These are phyloP conservation scores for Phytophthora nicotianae DNA, from an alignment of 352 stramenopile species.

Conservation along the genomic window DNA sequence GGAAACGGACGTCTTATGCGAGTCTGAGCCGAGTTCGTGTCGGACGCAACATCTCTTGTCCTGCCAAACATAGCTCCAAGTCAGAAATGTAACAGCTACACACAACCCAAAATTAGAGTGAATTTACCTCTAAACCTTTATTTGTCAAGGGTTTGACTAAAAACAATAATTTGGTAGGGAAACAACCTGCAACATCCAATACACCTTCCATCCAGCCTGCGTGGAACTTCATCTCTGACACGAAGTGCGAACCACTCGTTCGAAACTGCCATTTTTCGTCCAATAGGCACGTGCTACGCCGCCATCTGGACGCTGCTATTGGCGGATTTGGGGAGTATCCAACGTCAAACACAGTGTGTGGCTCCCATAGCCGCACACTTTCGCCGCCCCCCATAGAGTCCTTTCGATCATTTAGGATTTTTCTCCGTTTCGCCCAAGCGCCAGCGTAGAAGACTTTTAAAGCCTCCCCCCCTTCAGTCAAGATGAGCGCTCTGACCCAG, in stretches of 20 bases:
- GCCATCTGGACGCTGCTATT: not conserved
- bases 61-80: not conserved
- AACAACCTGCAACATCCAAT: constrained; percentile 6
- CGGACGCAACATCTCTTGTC: not conserved
- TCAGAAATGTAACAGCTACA: constrained; percentile 1
- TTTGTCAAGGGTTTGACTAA: not conserved
- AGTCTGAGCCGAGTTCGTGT: constrained; percentile 8
- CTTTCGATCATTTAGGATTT: constrained; percentile 82
- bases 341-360: constrained; percentile 58
- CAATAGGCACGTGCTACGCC: constrained; percentile 32
- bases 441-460: constrained; percentile 55
- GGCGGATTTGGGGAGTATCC: constrained; percentile 6
- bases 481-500: constrained; percentile 76
- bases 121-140: not conserved
- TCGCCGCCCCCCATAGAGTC: not conserved
- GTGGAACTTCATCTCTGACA: not conserved
- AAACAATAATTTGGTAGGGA: not conserved
- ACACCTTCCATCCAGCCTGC: not conserved
- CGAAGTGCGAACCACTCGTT: constrained; percentile 58
- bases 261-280: constrained; percentile 43
- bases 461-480: constrained; percentile 32
- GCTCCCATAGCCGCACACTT: constrained; percentile 21
- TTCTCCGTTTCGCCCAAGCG: constrained; percentile 73
- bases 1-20: constrained; percentile 5
- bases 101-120: not conserved